Evolutionary conservation across 164 flowering plant genomes (phyloP).

Genomic region (Tinospora cordifolia): DNA sequence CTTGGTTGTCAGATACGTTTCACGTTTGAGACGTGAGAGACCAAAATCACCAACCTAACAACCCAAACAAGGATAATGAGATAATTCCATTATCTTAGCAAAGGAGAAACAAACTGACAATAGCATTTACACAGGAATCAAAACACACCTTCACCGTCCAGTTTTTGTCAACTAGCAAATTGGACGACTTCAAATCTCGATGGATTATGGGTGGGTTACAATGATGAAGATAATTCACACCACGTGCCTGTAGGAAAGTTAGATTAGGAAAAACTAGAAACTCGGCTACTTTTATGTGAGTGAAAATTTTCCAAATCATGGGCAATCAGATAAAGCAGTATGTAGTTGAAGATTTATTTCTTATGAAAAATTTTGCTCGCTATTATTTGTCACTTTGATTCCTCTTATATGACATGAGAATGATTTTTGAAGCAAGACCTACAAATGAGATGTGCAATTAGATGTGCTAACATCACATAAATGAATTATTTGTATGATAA

Average conservation of each 20-base stretch:
- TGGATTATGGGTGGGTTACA: conserved; percentile 88
- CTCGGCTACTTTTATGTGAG: neutral
- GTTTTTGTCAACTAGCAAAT: conserved; percentile 87
- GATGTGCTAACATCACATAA: neutral
- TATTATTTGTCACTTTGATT: neutral
- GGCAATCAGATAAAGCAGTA: neutral
- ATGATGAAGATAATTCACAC: conserved; percentile 96
- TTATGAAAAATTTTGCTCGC: neutral
- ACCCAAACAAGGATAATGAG: conserved; percentile 5
- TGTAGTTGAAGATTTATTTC: neutral
- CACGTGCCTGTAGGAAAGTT: conserved; percentile 57
- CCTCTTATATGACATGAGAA: neutral
- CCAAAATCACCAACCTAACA: conserved; percentile 96
- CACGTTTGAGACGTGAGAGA: conserved; percentile 83
- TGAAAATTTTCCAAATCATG: neutral
- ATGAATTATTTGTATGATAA: neutral
- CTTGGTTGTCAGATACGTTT: conserved; percentile 66
- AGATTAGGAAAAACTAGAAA: conserved; percentile 2
- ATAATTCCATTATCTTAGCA: neutral
- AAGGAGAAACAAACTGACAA: neutral
- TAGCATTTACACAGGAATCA: neutral
- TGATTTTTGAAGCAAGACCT: neutral
- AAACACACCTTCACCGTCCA: conserved; percentile 88
- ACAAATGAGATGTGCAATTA: neutral
- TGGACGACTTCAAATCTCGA: conserved; percentile 93